Evolutionary conservation across 345 rosid species (phyloP), one percentile per base, ranked within the genome.

Genomic region (Heritiera littoralis): DNA sequence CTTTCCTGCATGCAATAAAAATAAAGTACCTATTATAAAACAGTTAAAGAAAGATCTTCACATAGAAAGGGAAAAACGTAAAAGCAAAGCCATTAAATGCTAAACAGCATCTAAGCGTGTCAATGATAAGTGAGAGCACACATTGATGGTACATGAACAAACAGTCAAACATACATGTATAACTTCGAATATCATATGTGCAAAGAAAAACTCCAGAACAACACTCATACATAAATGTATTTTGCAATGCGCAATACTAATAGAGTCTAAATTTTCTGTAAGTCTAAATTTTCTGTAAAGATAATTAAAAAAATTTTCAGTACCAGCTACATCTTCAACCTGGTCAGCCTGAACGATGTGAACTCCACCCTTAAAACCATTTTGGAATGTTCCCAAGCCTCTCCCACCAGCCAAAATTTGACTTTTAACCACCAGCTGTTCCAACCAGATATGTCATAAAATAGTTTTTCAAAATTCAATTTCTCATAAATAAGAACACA

Each of bases 321-420:
- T 87, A 96, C 99, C 98, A 77, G 97, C 98, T 51, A 87, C 84
- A 41, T 94, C 95, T 89, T 81, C 94, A 83, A 76, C 94, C 81
- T 92, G 89, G 41, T 91, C 97, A 74, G 85, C 83, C 77, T 85
- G 90, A 75, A 97, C 93, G 61, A 97, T 93, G 85, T 97, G 99
- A 83, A 97, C 99, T 68, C 99, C 98, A 76, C 99, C 96, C 83
- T 93, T 86, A 79, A 97, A 90, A 66, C 99, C 98, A 15, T 85
- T 94, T 78, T 88, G 92, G 81, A 97, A 97, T 18, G 93, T 93
- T 69, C 98, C 99, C 74, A 97, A 85, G 65, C 98, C 99, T 87
- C 99, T 88, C 28, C 99, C 99, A 79, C 98, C 99, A 63, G 99
- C 99, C 90, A 97, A 86, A 86, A 97, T 87, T 87, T 94, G 99